phyloP scores from a whole-genome alignment of 495 filamentous ascomycete genomes.

The Astrothelium subdiscretum region DNA sequence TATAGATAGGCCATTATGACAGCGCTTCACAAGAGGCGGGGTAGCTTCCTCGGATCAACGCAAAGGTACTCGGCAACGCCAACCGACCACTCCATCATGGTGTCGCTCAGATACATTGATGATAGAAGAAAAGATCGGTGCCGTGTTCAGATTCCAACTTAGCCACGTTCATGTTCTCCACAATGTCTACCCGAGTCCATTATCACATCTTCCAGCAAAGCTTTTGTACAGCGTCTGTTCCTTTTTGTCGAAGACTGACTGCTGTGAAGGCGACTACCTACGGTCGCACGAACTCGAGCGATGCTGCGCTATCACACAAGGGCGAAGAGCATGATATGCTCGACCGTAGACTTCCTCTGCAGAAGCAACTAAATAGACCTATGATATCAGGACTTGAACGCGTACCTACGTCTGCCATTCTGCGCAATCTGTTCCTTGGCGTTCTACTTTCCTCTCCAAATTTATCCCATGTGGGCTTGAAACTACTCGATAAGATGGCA shows the following conservation, averaged over 20 bases:
- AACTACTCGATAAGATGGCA: conserved; percentile 1
- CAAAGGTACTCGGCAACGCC: not conserved
- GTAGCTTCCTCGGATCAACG: not conserved
- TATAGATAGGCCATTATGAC: not conserved
- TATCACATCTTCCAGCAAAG: not conserved
- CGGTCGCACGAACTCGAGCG: not conserved
- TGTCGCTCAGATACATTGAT: not conserved
- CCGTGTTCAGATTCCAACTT: not conserved
- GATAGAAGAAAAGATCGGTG: not conserved
- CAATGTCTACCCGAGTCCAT: not conserved
- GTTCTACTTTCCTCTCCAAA: not conserved
- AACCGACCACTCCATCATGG: not conserved
- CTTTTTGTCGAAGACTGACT: not conserved
- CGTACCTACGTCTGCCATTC: not conserved
- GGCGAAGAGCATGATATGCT: not conserved
- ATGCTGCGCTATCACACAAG: not conserved
- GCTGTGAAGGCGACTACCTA: not conserved
- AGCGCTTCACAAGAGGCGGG: not conserved
- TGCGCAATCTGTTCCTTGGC: not conserved
- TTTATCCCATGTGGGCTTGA: not conserved
- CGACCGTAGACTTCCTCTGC: not conserved
- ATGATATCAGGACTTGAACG: not conserved
- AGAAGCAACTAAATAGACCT: not conserved
- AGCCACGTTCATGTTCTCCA: not conserved
- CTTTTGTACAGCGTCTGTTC: not conserved